Evolutionary conservation across 1,284 basidiomycete genomes (phyloP), one percentile per base, ranked within the genome.

Genomic region (Microstroma glucosiphilum): DNA sequence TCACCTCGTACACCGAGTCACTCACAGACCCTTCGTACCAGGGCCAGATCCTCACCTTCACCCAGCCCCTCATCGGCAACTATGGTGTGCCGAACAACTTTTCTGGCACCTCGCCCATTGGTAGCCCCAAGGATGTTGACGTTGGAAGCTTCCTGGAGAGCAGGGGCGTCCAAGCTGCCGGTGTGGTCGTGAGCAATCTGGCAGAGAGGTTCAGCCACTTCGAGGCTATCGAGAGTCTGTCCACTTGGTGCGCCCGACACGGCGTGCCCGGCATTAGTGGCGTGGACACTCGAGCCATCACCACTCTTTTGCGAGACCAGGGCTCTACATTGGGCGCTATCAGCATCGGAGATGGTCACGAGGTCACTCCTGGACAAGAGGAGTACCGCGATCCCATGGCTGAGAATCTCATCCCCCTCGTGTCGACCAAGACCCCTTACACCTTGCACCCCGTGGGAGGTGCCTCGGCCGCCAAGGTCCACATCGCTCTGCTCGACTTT

Each of bases 21-120:
- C 96, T 99, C 91, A 99, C 94, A 55, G 94, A 99, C 80, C 94
- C 94, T 6, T 98, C 96, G 9, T 98, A 99, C 82, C 90, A 91
- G 42, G 90, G 92, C 60, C 96, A 99, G 82, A 92, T 98, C 72
- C 86, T 99, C 66, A 92, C 97, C 64, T 99, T 99, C 83, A 98
- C 94, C 30, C 90, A 93, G 4, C 94, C 96, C 25, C 86, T 99
- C 81, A 96, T 98, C 70, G 96, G 96, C 57, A 99, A 99, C 81
- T 99, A 98, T 78, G 94, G 96, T 67, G 92, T 99, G 2, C 94
- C 94, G 11, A 76, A 80, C 59, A 98, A 99, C 81, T 65, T 66
- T 30, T 57, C 48, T 46, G 61, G 63, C 11, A 59, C 58, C n/a
- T 72, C 74, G 23, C 76, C 80, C 42, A 63, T 72, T 40, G 84